These are phyloP conservation scores for Cubamyces sp. DNA, from an alignment of 768 basidiomycete species.

Conservation along the genomic window DNA sequence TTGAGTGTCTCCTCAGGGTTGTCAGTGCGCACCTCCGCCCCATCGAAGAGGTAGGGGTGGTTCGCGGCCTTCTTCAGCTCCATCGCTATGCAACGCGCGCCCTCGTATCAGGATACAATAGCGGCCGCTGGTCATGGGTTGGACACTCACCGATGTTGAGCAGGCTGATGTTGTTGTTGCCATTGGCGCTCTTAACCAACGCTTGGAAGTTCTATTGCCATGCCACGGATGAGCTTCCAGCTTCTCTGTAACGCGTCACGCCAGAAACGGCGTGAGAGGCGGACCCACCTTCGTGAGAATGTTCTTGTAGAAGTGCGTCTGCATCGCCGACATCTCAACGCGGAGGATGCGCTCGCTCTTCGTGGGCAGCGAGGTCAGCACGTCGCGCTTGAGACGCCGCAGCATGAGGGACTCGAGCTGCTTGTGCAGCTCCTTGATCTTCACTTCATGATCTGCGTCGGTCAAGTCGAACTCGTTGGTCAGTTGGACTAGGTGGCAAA, in stretches of 20 bases:
- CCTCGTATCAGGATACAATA: constrained; percentile 1
- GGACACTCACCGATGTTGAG: constrained; percentile 81
- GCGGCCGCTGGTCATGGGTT: not conserved
- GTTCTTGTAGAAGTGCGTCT: constrained; percentile 99
- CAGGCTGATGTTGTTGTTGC: constrained; percentile 89
- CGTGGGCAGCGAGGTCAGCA: constrained; percentile 92
- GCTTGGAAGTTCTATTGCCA: constrained; percentile 85
- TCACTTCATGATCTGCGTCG: constrained; percentile 89
- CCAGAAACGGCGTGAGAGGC: not conserved
- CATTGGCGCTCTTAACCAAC: constrained; percentile 86
- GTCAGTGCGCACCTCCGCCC: constrained; percentile 73
- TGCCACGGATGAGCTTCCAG: constrained; percentile 1
- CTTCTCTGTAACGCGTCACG: constrained; percentile 2
- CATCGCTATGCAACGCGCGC: constrained; percentile 65
- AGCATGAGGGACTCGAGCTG: constrained; percentile 96
- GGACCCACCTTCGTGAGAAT: constrained; percentile 82
- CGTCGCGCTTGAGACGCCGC: constrained; percentile 92
- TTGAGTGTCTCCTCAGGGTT: constrained; percentile 84
- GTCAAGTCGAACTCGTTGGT: constrained; percentile 95
- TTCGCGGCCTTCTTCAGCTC: constrained; percentile 99
- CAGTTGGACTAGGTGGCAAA: constrained; percentile 66
- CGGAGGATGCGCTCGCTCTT: constrained; percentile 98
- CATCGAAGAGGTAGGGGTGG: constrained; percentile 97
- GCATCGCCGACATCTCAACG: constrained; percentile 96
- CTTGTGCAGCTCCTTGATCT: constrained; percentile 94